Conservation (phyloP, 163 green algal genomes). For the Prototheca wickerhamii region DNA sequence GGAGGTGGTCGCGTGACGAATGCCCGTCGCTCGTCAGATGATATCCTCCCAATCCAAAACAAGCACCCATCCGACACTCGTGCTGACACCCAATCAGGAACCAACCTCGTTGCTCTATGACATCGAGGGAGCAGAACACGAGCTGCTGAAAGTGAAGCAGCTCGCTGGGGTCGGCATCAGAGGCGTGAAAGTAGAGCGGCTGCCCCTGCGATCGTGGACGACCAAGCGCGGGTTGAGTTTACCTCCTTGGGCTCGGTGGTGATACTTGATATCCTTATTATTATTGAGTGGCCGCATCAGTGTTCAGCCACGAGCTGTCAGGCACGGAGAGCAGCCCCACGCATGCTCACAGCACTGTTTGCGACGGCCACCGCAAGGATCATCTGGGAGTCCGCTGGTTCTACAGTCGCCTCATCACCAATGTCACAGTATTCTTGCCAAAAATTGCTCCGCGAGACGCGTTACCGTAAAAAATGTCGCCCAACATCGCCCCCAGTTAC, state of each 20-base stretch:
- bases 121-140: conserved; percentile 75
- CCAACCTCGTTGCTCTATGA: conserved; percentile 70
- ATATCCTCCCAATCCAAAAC: not conserved
- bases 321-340: no score
- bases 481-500: not conserved
- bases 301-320: no score
- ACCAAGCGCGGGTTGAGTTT: not conserved
- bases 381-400: not conserved
- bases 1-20: no score
- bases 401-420: not conserved
- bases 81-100: not conserved
- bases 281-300: no score
- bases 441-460: not conserved
- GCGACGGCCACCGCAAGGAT: conserved; percentile 12
- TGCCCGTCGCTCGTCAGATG: not conserved
- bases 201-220: conserved; percentile 24
- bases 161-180: conserved; percentile 30
- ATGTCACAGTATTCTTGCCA: not conserved
- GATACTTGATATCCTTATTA: no score
- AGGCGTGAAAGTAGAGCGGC: conserved; percentile 48
- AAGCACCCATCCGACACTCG: not conserved
- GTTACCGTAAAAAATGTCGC: no score
- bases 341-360: conserved; percentile 4
- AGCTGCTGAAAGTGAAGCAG: conserved; percentile 66
- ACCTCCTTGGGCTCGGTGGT: no score